A percentile compares a stretch with the other conserved stretches of the same genome.
Evolutionary conservation across 2,329 filamentous ascomycete species (phyloP).

Genomic region (Bimuria novae-zelandiae): DNA sequence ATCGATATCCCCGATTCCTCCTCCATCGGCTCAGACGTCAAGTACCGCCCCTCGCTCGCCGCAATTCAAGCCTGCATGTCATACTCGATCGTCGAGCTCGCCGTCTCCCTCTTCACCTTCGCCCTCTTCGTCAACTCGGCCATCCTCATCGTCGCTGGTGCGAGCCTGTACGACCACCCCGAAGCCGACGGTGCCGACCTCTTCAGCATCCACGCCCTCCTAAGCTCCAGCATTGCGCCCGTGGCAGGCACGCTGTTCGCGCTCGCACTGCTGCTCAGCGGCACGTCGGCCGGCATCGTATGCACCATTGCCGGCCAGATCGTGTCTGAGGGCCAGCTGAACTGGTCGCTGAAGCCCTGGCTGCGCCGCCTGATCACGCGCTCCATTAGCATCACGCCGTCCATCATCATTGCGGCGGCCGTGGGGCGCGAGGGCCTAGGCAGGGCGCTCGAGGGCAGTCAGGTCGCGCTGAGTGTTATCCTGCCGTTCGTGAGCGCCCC

Average conservation of each 20-base stretch:
- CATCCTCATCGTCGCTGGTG: slow-evolving; percentile 81
- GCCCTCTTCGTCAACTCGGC: slow-evolving; percentile 83
- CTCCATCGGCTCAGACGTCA: slow-evolving; percentile 46
- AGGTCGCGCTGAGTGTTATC: slow-evolving; percentile 78
- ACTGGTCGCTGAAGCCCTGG: slow-evolving; percentile 78
- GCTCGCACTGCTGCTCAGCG: slow-evolving; percentile 77
- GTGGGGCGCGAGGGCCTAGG: slow-evolving; percentile 73
- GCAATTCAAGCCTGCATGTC: slow-evolving; percentile 77
- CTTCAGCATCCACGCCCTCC: slow-evolving; percentile 78
- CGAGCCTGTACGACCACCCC: slow-evolving; percentile 66
- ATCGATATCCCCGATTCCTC: slow-evolving; percentile 24
- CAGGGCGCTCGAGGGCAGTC: slow-evolving; percentile 72
- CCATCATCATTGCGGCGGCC: slow-evolving; percentile 80
- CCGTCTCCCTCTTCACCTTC: slow-evolving; percentile 77
- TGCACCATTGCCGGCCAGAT: slow-evolving; percentile 91
- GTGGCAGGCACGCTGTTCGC: slow-evolving; percentile 85
- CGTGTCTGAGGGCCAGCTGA: slow-evolving; percentile 81
- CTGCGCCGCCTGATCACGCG: slow-evolving; percentile 76
- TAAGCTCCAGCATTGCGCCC: slow-evolving; percentile 70
- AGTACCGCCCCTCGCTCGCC: slow-evolving; percentile 71
- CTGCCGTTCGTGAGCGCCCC: slow-evolving; percentile 83
- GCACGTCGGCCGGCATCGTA: slow-evolving; percentile 80
- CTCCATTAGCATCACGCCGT: slow-evolving; percentile 78
- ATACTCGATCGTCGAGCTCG: slow-evolving; percentile 72
- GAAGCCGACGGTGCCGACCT: slow-evolving; percentile 73